These are phyloP conservation scores for Bauhinia variegata DNA, from an alignment of 306 rosid genomes.

Conservation along the genomic window DNA sequence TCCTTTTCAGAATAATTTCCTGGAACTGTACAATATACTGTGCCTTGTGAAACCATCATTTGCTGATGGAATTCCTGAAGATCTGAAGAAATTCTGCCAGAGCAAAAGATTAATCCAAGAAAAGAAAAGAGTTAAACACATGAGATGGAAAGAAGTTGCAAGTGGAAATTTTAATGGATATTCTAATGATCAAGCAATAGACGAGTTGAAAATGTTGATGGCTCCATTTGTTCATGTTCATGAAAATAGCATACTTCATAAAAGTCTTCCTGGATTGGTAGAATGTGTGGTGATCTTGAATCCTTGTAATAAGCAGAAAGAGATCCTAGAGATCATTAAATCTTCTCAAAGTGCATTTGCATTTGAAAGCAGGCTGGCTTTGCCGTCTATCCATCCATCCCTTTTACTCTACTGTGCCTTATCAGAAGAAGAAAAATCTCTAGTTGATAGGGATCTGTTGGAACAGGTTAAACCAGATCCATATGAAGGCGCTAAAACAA, in stretches of 20 bases:
- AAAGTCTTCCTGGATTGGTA: slow-evolving; percentile 47
- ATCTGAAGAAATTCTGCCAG: slow-evolving; percentile 44
- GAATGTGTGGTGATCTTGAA: slow-evolving; percentile 42
- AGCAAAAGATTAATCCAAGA: not conserved
- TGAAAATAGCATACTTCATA: slow-evolving; percentile 43
- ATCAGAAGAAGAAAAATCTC: slow-evolving; percentile 27
- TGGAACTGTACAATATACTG: slow-evolving; percentile 40
- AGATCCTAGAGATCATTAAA: slow-evolving; percentile 32
- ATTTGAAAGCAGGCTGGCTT: slow-evolving; percentile 33
- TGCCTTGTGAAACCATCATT: slow-evolving; percentile 40
- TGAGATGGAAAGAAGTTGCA: no score
- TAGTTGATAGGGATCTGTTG: slow-evolving; percentile 16
- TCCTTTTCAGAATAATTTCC: slow-evolving; percentile 51
- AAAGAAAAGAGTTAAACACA: not conserved
- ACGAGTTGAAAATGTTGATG: slow-evolving; percentile 37
- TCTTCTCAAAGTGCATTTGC: not conserved
- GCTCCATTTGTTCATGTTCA: slow-evolving; percentile 48
- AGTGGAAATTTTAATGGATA: no score
- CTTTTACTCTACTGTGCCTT: slow-evolving; percentile 31
- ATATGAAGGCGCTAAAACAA: slow-evolving; percentile 39
- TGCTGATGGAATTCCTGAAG: slow-evolving; percentile 20
- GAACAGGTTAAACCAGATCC: slow-evolving; percentile 26
- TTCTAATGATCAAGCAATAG: no score
- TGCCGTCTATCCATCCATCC: slow-evolving; percentile 49
- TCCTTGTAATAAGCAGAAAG: slow-evolving; percentile 35